Conservation (phyloP, 208 protist species). For the Trypanosoma avium region DNA sequence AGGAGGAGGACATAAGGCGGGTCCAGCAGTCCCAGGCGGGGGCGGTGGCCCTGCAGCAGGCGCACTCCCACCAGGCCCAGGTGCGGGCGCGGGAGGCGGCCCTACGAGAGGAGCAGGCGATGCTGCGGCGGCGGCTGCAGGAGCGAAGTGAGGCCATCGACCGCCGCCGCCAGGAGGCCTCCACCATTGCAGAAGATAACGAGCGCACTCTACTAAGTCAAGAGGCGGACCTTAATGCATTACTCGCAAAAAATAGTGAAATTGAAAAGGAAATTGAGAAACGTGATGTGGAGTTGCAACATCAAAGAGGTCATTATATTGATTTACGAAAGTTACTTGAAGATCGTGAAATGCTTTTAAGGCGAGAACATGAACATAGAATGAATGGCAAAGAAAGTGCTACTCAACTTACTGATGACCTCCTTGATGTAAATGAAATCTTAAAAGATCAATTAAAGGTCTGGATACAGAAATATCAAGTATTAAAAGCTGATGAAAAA, state of each 20-base stretch:
- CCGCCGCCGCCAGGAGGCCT: conserved; percentile 29
- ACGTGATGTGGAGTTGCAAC: conserved; percentile 48
- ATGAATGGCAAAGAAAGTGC: conserved; percentile 64
- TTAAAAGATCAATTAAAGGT: conserved; percentile 49
- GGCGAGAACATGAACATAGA: conserved; percentile 55
- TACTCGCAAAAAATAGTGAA: conserved; percentile 61
- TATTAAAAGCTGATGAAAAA: conserved; percentile 56
- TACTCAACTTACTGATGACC: conserved; percentile 51
- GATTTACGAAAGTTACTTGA: conserved; percentile 65
- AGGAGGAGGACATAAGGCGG: conserved; percentile 54
- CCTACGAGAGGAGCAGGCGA: conserved; percentile 34
- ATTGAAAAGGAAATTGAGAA: conserved; percentile 41
- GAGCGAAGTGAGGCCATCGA: conserved; percentile 53
- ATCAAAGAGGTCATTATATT: conserved; percentile 53
- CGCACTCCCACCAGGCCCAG: conserved; percentile 43
- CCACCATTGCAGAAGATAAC: conserved; percentile 32
- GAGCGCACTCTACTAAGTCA: conserved; percentile 54
- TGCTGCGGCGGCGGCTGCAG: conserved; percentile 28
- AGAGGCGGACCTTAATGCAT: conserved; percentile 42
- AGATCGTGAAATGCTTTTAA: conserved; percentile 59
- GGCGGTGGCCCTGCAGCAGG: conserved; percentile 38
- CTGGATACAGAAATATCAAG: conserved; percentile 56
- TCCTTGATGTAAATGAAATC: conserved; percentile 61
- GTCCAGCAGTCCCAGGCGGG: conserved; percentile 38
- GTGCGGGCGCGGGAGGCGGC: conserved; percentile 46